Evolutionary conservation across 805 yeast genomes (phyloP), one percentile per base, ranked within the genome.

Genomic region (Schwanniomyces yamadae): DNA sequence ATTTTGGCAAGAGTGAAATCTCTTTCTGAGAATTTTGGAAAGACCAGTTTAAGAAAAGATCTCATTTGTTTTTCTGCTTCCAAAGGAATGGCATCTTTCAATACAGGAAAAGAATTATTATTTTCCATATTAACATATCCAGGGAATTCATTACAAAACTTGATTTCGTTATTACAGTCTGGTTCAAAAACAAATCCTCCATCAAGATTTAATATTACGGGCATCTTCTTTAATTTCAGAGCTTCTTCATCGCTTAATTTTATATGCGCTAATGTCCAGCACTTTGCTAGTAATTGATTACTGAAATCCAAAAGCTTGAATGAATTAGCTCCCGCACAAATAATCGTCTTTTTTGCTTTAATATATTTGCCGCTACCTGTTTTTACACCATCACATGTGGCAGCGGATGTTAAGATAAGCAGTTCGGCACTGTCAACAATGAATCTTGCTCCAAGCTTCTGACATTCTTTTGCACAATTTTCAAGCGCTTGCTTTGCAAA

Each of bases 181-280:
- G 72, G 70, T 34, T 67, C 73, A 41, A 68, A 66, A 31, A 66
- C 54, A 49, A 66, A 69, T 0, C 74, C 73, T 35, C 47, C 33
- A 22, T 63, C 68, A 1, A 71, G 53, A 37, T 67, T 61, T 48
- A 69, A 69, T 18, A 72, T 63, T 4, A 71, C 56, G 1, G 77
- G 77, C 13, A 70, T 55, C 29, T 51, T 41, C 40, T 60, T 59
- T 36, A 55, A 68, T 19, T 49, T 52, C 13, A 48, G 50, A 39
- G 48, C 66, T 39, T 71, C 75, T 18, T 51, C 49, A 7, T 52
- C 53, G 0, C 60, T 53, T 13, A 70, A 41, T 31, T 61, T 54
- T 4, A 71, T 52, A 40, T 70, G 75, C 1, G 61, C 46, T 1
- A 63, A 58, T 39, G 59, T 52, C n/a, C 55, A 37, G 1, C 75